Conservation (phyloP, 306 rosid species). For the Acacia confusa region DNA sequence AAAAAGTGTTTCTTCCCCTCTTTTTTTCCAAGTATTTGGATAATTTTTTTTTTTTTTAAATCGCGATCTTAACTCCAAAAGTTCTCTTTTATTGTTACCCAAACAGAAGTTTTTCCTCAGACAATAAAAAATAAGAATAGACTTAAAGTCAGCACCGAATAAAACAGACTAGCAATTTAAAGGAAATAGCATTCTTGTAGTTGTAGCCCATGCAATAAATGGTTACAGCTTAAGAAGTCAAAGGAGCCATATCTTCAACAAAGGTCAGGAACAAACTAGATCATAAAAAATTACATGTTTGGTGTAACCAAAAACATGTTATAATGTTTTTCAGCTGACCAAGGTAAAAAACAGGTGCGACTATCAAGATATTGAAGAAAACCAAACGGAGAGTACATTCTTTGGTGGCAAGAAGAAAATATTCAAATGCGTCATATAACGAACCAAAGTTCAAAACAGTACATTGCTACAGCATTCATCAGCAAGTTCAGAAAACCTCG, state of each 20-base stretch:
- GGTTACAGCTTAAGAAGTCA: not conserved
- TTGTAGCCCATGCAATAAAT: not conserved
- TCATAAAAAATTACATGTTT: not conserved
- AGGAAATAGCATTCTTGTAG: too few species aligned
- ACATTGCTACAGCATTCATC: slow-evolving; percentile 34
- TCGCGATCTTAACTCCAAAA: too few species aligned
- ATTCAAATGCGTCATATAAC: slow-evolving; percentile 20
- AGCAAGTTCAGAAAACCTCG: slow-evolving; percentile 20
- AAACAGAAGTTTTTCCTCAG: not conserved
- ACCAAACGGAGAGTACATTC: not conserved
- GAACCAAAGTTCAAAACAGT: slow-evolving; percentile 32
- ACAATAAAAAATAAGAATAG: too few species aligned
- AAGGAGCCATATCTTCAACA: not conserved
- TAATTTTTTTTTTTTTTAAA: too few species aligned
- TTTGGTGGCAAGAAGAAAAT: slow-evolving; percentile 14
- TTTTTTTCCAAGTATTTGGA: too few species aligned
- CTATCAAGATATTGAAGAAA: slow-evolving; percentile 10
- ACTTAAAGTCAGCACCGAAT: not conserved
- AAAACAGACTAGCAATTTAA: not conserved
- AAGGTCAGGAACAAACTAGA: not conserved
- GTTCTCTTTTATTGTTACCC: too few species aligned
- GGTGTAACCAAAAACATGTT: slow-evolving; percentile 2
- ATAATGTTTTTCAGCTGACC: not conserved
- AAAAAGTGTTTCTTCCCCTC: too few species aligned
- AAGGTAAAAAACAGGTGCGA: slow-evolving; percentile 14